Conservation (phyloP, 768 basidiomycete genomes). For the Hemileccinum rubropunctum region DNA sequence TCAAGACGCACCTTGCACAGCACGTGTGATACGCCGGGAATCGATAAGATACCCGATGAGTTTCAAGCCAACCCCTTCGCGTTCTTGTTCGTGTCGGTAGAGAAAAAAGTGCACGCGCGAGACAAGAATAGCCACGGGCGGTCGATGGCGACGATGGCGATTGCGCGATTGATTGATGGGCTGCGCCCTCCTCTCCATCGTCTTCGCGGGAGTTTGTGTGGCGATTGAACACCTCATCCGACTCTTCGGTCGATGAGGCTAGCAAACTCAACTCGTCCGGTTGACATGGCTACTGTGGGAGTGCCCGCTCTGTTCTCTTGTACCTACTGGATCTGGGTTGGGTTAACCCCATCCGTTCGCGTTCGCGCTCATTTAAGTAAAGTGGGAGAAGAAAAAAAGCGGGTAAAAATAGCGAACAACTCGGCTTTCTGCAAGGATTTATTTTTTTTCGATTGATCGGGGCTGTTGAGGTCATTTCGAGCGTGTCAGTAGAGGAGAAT, state of each 20-base stretch:
- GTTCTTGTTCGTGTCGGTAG: no score
- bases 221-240: not conserved
- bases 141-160: not conserved
- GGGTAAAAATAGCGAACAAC: not conserved
- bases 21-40: slow-evolving; percentile 1
- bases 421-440: not conserved
- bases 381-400: not conserved
- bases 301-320: not conserved
- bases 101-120: not conserved
- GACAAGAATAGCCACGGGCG: not conserved
- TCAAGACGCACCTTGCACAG: not conserved
- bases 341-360: not conserved
- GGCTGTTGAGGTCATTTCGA: not conserved
- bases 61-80: not conserved
- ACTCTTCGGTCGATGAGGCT: slow-evolving; percentile 1
- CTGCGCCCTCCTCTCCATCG: not conserved
- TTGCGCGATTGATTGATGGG: not conserved
- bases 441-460: not conserved
- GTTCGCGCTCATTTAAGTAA: not conserved
- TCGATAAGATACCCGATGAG: slow-evolving; percentile 16
- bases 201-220: slow-evolving; percentile 8
- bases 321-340: not conserved
- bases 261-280: slow-evolving; percentile 1
- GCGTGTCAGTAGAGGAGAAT: not conserved
- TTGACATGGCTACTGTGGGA: slow-evolving; percentile 20